Conservation (phyloP, 1,284 basidiomycete genomes). For the Papiliotrema terrestris region DNA sequence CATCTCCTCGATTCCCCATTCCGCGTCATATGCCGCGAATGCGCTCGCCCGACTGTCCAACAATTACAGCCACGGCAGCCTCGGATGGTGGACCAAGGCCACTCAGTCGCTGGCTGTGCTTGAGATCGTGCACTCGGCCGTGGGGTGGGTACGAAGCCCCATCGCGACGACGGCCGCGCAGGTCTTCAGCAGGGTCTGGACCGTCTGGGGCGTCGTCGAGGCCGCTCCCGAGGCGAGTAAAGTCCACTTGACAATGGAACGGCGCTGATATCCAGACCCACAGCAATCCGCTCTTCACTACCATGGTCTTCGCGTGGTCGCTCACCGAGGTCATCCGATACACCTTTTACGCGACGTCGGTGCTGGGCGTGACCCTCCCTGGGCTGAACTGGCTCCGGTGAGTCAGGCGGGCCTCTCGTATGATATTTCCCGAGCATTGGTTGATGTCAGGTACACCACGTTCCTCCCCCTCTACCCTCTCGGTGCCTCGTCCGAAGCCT, state of each 20-base stretch:
- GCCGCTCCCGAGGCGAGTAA: slow-evolving; percentile 51
- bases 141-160: slow-evolving; percentile 81
- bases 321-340: slow-evolving; percentile 90
- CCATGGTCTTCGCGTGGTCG: slow-evolving; percentile 93
- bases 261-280: slow-evolving; percentile 56
- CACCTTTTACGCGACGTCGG: slow-evolving; percentile 74
- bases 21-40: slow-evolving; percentile 26
- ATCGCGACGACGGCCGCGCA: slow-evolving; percentile 79
- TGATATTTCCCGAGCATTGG: slow-evolving; percentile 24
- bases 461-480: slow-evolving; percentile 91
- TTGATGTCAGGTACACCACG: slow-evolving; percentile 66
- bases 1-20: slow-evolving; percentile 5
- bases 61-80: slow-evolving; percentile 44
- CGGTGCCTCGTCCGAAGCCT: slow-evolving; percentile 86
- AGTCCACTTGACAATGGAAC: neutral
- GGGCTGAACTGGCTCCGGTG: slow-evolving; percentile 52
- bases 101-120: slow-evolving; percentile 78
- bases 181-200: slow-evolving; percentile 77
- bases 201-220: slow-evolving; percentile 80
- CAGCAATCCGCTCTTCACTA: slow-evolving; percentile 74
- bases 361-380: slow-evolving; percentile 55
- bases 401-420: slow-evolving; percentile 55
- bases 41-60: slow-evolving; percentile 56
- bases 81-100: slow-evolving; percentile 63
- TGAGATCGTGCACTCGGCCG: slow-evolving; percentile 75